Evolutionary conservation across 306 rosid species (phyloP).

Genomic region (Cucumis sativus): Cucumber_9930_V3 NC_026656.2:17321501-17322000

Average conservation of each 20-base stretch:
- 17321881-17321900: constrained; percentile 59
- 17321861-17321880: constrained; percentile 69
- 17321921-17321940: constrained; percentile 84
- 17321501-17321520: no score
- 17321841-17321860: constrained; percentile 63
- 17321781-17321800: not conserved
- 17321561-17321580: not conserved
- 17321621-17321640: not conserved
- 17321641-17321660: not conserved
- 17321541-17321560: no score
- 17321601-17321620: no score
- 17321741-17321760: not conserved
- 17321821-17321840: constrained; percentile 66
- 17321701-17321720: not conserved
- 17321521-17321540: no score
- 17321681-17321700: not conserved
- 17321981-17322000: constrained; percentile 69
- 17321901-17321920: constrained; percentile 47
- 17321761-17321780: not conserved
- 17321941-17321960: constrained; percentile 91
- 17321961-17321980: constrained; percentile 69
- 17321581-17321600: no score
- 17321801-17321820: constrained; percentile 11
- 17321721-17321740: not conserved
- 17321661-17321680: not conserved